A percentile compares a stretch with the other conserved stretches of the same genome.
Evolutionary conservation across 345 rosid species (phyloP).

Genomic region (Moricandia arvensis): DNA sequence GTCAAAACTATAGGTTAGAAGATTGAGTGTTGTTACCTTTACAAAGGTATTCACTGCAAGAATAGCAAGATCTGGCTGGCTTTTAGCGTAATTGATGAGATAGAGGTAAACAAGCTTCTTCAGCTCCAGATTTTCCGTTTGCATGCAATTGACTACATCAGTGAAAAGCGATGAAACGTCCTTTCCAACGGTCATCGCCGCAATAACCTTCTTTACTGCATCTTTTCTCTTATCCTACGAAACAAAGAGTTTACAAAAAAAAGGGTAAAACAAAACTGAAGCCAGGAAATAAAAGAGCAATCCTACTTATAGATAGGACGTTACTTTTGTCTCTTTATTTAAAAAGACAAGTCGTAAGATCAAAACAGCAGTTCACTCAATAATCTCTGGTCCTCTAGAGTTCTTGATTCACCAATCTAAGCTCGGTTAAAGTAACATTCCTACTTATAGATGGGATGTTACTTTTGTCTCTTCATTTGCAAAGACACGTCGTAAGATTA

Average conservation of each 20-base stretch:
- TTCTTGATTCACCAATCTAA: constrained; percentile 7
- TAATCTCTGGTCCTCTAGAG: constrained; percentile 2
- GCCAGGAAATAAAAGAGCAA: background rate
- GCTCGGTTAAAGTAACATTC: no score
- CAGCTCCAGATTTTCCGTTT: constrained; percentile 98
- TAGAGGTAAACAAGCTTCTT: constrained; percentile 96
- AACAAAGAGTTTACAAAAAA: constrained; percentile 14
- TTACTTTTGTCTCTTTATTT: background rate
- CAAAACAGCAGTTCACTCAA: background rate
- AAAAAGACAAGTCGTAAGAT: background rate
- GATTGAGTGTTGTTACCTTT: constrained; percentile 60
- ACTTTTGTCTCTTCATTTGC: no score
- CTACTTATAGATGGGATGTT: no score
- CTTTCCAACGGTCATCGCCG: constrained; percentile 99
- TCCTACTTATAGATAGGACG: background rate
- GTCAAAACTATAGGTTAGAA: background rate
- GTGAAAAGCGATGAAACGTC: constrained; percentile 97
- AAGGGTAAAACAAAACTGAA: constrained; percentile 6
- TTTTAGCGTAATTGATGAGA: constrained; percentile 96
- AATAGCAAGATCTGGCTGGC: constrained; percentile 99
- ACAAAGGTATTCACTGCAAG: constrained; percentile 98
- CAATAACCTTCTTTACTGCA: constrained; percentile 99
- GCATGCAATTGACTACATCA: constrained; percentile 99
- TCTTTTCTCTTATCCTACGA: constrained; percentile 98
- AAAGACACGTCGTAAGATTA: no score